Conservation (phyloP, 148 eudicot genomes). For the Limonium bicolor region DNA sequence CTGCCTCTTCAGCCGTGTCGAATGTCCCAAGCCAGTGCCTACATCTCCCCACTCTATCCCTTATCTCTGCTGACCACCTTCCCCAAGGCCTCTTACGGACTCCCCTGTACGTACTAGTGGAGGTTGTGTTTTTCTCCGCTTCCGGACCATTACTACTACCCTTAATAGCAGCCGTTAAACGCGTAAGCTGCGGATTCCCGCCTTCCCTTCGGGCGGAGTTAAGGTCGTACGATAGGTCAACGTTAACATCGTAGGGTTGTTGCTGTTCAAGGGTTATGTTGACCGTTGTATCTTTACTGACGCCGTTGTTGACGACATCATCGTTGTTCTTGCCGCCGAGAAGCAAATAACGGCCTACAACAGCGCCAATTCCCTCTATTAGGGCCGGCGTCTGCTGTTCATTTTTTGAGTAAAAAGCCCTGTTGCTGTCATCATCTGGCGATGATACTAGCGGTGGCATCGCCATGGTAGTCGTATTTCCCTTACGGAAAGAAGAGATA, state of each 20-base stretch:
- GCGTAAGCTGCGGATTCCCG: not conserved
- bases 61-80: constrained; percentile 83
- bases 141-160: not conserved
- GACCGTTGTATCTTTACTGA: too few species aligned
- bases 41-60: constrained; percentile 74
- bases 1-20: constrained; percentile 77
- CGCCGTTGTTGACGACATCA: too few species aligned
- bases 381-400: too few species aligned
- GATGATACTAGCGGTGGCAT: too few species aligned
- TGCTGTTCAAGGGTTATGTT: too few species aligned
- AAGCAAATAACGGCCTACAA: not conserved
- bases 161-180: not conserved
- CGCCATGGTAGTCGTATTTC: too few species aligned
- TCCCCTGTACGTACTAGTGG: constrained; percentile 58
- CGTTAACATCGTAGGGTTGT: too few species aligned
- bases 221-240: too few species aligned
- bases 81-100: constrained; percentile 92
- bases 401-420: too few species aligned
- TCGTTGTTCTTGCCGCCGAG: too few species aligned
- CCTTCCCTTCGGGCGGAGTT: not conserved
- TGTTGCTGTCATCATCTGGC: too few species aligned
- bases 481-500: too few species aligned
- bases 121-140: constrained; percentile 16
- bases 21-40: constrained; percentile 91
- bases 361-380: not conserved